Percentiles rank a stretch among this genome's conserved stretches.
Evolutionary conservation across 345 rosid species (phyloP).

Genomic region (Syzygium oleosum): DNA sequence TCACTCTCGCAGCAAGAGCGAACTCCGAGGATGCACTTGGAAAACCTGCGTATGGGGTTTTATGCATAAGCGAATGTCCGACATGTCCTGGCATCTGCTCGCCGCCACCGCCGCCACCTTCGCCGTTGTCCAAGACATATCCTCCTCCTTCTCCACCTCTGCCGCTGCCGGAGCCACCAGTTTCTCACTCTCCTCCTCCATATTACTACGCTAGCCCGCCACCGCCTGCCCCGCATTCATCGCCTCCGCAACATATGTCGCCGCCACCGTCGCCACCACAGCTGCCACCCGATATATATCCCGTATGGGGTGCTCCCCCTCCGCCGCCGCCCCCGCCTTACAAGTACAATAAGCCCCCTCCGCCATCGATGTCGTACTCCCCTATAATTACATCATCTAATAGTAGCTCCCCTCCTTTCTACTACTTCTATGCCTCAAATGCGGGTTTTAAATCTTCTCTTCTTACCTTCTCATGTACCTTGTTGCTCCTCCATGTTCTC

Average conservation of each 20-base stretch:
- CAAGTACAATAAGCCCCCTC: conserved; percentile 9
- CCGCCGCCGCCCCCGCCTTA: conserved; percentile 8
- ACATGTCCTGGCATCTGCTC: conserved; percentile 33
- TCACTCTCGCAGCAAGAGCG: neutral
- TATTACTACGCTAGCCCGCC: conserved; percentile 9
- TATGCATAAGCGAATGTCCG: conserved; percentile 33
- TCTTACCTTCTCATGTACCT: neutral
- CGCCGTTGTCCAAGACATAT: neutral
- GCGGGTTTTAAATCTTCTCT: conserved; percentile 9
- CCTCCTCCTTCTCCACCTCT: conserved; percentile 13
- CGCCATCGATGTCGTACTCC: conserved; percentile 8
- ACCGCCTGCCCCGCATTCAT: neutral
- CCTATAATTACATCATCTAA: conserved; percentile 5
- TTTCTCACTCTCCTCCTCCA: conserved; percentile 18
- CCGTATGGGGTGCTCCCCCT: neutral
- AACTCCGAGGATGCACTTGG: conserved; percentile 1
- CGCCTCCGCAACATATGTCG: neutral
- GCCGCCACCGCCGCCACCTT: conserved; percentile 19
- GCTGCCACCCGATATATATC: neutral
- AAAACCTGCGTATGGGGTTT: neutral
- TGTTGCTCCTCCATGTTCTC: neutral
- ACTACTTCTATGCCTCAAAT: conserved; percentile 42
- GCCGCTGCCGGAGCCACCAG: neutral
- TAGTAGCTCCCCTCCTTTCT: conserved; percentile 32
- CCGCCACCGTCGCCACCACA: neutral